phyloP scores from a whole-genome alignment of 768 basidiomycete species.

The Termitomyces sp. region DNA sequence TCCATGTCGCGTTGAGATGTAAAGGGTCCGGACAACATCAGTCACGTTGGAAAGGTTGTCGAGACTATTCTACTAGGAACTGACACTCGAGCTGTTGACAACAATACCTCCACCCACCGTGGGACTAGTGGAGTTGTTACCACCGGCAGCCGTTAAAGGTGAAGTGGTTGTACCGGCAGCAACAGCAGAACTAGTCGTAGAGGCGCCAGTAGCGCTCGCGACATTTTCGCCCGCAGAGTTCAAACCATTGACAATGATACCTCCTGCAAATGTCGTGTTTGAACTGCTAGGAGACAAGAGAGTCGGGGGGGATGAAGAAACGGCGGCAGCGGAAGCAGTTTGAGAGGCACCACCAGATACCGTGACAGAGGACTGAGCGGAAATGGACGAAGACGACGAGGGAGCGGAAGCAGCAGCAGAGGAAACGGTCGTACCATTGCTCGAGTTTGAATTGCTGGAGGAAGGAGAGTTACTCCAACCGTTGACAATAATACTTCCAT shows the following conservation, averaged over 20 bases:
- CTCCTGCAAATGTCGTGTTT: background rate
- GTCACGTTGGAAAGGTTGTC: conserved; percentile 11
- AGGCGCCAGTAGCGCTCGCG: conserved; percentile 4
- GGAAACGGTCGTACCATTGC: background rate
- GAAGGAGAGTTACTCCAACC: conserved; percentile 31
- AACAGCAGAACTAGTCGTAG: background rate
- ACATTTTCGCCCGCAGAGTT: background rate
- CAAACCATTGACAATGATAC: conserved; percentile 32
- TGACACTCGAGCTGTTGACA: conserved; percentile 18
- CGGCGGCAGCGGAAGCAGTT: conserved; percentile 16
- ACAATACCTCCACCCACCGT: conserved; percentile 35
- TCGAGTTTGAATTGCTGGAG: background rate
- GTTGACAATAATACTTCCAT: conserved; percentile 38
- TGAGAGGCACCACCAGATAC: background rate
- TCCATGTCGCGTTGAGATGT: background rate
- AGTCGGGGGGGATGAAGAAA: background rate
- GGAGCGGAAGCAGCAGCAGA: background rate
- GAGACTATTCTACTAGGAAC: conserved; percentile 27
- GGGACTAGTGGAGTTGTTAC: conserved; percentile 20
- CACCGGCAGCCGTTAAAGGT: conserved; percentile 9
- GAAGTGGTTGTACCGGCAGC: background rate
- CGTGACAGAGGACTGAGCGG: background rate
- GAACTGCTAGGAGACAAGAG: background rate
- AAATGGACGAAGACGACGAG: conserved; percentile 5
- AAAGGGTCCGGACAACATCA: background rate